These are phyloP conservation scores for Pleurotus salmoneostramineus DNA, from an alignment of 768 basidiomycete genomes.

Conservation along the genomic window DNA sequence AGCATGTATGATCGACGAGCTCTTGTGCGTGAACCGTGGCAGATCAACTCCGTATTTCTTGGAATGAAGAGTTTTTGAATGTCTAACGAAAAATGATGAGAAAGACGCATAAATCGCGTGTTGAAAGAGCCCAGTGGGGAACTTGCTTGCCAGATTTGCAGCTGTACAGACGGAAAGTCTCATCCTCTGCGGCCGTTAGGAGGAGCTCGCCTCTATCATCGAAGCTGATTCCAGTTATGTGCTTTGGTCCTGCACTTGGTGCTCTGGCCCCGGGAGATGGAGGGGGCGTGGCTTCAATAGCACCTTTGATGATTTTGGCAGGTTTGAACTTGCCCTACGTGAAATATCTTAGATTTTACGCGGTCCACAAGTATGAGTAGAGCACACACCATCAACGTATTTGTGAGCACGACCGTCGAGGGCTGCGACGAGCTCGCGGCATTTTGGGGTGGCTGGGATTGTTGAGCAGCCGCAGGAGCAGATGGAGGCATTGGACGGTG, in stretches of 20 bases:
- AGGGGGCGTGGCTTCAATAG: conserved; percentile 60
- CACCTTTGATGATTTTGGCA: conserved; percentile 81
- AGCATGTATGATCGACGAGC: conserved; percentile 79
- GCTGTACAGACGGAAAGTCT: conserved; percentile 85
- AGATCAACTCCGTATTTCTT: conserved; percentile 97
- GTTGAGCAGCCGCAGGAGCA: no score
- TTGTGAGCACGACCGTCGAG: conserved; percentile 41
- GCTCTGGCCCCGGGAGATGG: conserved; percentile 36
- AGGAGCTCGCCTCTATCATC: conserved; percentile 88
- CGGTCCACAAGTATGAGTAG: conserved; percentile 1
- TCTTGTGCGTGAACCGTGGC: conserved; percentile 92
- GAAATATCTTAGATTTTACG: not conserved
- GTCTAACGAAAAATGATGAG: conserved; percentile 40
- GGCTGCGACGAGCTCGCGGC: conserved; percentile 22
- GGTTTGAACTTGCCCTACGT: conserved; percentile 74
- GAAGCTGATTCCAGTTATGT: conserved; percentile 87
- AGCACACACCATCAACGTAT: conserved; percentile 44
- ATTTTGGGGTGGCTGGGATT: conserved; percentile 36
- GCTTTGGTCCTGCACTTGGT: conserved; percentile 48
- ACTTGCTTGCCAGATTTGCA: conserved; percentile 94
- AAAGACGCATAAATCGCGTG: conserved; percentile 8
- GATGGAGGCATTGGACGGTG: conserved; percentile 12
- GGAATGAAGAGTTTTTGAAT: conserved; percentile 74
- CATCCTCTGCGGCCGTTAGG: conserved; percentile 88
- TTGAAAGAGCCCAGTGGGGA: conserved; percentile 20